Base-by-base conservation (phyloP, 2,329 filamentous ascomycete genomes). In the Aspergillus novoparasiticus region DNA sequence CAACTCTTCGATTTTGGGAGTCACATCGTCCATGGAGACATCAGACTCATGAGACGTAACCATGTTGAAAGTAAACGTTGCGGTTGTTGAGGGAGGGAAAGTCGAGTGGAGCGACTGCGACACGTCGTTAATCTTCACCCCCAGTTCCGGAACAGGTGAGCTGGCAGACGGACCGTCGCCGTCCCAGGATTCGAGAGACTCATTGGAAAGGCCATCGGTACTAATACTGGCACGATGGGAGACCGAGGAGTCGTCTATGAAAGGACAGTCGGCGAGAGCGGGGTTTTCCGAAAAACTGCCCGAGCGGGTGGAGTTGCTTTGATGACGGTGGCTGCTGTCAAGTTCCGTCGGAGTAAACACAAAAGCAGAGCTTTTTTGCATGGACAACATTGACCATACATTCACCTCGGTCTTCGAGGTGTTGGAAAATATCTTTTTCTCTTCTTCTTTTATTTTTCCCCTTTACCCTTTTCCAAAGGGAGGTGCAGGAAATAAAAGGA, bases 1-100 rank as follows among this genome's bases (percentile, higher is more conserved):
- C 59, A 83, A 66, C 72, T 86, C 84, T 72, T 87, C 85, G 48
- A 86, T 75, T 75, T 87, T 87, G 26, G 84, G 84, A 12, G 79
- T 75, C 43, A 84, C 73, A 32, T 80, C 76, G 61, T 77, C 69
- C 60, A 73, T 69, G 16, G 68, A 67, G 30, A 64, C 43, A 28
- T 70, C 64, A 4, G 66, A 32, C 34, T 68, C 65, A 34, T 64
- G 67, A 23, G 70, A 66, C 5, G 68, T 66, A 26, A 74, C 55
- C 11, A 75, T 66, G 46, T 69, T 69, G 51, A 76, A 74, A 34
- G 56, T 63, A 50, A 69, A 68, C 10, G 66, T 43, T 36, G 69
- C 69, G 23, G 73, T 67, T 26, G 70, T 62, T 51, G 69, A 57
- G 6, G 68, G 64, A n/a, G 64, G 50, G 63, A 60, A 55, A 59